Conservation (phyloP, 768 basidiomycete species). For the Termitomyces sp. region DNA sequence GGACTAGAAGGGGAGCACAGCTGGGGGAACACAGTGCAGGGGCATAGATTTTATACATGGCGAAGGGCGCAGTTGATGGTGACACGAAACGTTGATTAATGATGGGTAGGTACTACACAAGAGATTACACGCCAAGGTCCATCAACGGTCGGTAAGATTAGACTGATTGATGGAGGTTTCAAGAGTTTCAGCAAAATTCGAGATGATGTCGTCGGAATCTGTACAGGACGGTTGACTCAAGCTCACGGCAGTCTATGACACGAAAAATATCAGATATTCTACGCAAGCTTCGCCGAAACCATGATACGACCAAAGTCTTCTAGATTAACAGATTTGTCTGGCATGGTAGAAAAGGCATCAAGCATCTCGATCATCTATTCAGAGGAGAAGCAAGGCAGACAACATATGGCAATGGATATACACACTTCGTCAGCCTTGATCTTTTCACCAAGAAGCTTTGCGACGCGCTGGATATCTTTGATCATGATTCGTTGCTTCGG, state of each 20-base stretch:
- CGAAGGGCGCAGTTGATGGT: constrained; percentile 2
- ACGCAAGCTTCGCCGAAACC: constrained; percentile 48
- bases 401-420: background rate
- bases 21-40: constrained; percentile 5
- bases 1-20: constrained; percentile 14
- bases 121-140: background rate
- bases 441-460: constrained; percentile 63
- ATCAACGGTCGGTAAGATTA: background rate
- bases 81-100: background rate
- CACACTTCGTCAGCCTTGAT: constrained; percentile 72
- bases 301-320: constrained; percentile 76
- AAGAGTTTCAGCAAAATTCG: no score
- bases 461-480: constrained; percentile 58
- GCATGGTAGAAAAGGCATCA: constrained; percentile 62
- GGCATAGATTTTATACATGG: constrained; percentile 3
- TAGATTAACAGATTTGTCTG: constrained; percentile 64
- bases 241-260: no score
- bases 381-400: background rate
- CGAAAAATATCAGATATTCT: background rate
- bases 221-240: background rate
- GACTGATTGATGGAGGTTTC: background rate
- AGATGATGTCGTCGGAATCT: background rate
- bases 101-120: background rate
- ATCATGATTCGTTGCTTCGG: constrained; percentile 54
- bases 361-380: constrained; percentile 76